Conservation (phyloP, 2,329 filamentous ascomycete genomes). For the Didymella sp. region DNA sequence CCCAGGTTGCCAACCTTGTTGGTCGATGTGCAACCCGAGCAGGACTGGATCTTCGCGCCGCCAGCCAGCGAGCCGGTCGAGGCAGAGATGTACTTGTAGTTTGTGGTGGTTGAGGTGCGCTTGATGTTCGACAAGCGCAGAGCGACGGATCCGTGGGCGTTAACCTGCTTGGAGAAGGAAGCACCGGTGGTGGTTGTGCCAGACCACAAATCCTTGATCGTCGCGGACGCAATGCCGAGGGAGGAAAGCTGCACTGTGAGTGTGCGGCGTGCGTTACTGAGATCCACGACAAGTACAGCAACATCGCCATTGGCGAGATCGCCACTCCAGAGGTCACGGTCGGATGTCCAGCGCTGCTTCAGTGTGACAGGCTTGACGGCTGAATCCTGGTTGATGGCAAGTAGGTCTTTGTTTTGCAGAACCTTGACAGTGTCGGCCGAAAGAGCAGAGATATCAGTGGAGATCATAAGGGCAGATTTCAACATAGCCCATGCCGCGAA, state of each 20-base stretch:
- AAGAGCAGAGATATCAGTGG: conserved; percentile 23
- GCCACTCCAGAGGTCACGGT: conserved; percentile 30
- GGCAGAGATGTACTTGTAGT: conserved; percentile 26
- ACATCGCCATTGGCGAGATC: conserved; percentile 31
- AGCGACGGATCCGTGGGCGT: conserved; percentile 25
- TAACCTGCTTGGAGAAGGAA: conserved; percentile 29
- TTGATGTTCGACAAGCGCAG: conserved; percentile 29
- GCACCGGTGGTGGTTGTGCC: conserved; percentile 17
- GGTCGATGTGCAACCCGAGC: conserved; percentile 26
- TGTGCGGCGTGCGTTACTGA: conserved; percentile 25
- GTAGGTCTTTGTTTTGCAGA: conserved; percentile 31
- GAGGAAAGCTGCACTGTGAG: conserved; percentile 24
- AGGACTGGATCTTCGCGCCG: conserved; percentile 24
- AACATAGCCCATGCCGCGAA: conserved; percentile 33
- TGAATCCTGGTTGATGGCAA: conserved; percentile 31
- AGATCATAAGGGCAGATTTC: conserved; percentile 32
- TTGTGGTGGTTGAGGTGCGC: conserved; percentile 16
- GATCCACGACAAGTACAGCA: conserved; percentile 28
- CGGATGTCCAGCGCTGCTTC: conserved; percentile 27
- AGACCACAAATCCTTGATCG: conserved; percentile 30
- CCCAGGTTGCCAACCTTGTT: conserved; percentile 31
- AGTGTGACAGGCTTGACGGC: conserved; percentile 30
- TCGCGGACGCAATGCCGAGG: conserved; percentile 25
- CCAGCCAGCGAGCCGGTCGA: conserved; percentile 25
- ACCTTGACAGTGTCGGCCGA: conserved; percentile 23